Base-by-base conservation (phyloP, 768 basidiomycete species). In the Phlegmacium glaucopus region DNA sequence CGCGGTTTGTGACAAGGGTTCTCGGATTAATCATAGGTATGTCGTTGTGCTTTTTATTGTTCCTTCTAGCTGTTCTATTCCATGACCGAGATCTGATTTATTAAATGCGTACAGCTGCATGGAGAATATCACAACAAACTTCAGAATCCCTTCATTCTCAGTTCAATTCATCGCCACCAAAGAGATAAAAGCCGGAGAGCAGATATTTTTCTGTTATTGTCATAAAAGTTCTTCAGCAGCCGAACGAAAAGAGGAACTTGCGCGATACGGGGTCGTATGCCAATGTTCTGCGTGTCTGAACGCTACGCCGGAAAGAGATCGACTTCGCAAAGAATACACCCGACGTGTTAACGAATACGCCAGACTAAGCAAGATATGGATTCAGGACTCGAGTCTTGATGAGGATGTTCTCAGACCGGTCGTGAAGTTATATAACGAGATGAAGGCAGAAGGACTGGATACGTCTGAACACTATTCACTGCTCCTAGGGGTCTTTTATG, bases 231-330 rank as follows among this genome's bases (percentile, higher is more conserved):
- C 18, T 12, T 35, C 9, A 17, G 57, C 13, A 43, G 49, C 60
- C 25, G 39, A 50, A 26, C 64, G 71, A 12, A 56, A 66, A 39
- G 45, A 34, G 13, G 48, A 42, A 1, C 61, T 70, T 12, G 45
- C 47, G 7, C 58, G 59, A 0, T 70, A 71, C 50, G 62, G 56
- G 1, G 56, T 74, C 50, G 41, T 42, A 9, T 74, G 72, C 54
- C 46, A 55, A n/a, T 74, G 71, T 50, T n/a, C 40, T n/a, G 52
- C 61, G 9, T 71, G 70, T 48, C 32, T 38, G 35, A 51, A 61
- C n/a, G 52, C 52, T 9, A 54, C 55, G 8, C 51, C 58, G 17
- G 41, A 49, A 48, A 44, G 54, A 34, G 51, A 54, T 44, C 47
- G 49, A 42, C 30, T 52, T 11, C 44, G 49, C 10, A 43, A 12